Evolutionary conservation across 1,284 basidiomycete genomes (phyloP).

Genomic region (Fomitopsis betulina): DNA sequence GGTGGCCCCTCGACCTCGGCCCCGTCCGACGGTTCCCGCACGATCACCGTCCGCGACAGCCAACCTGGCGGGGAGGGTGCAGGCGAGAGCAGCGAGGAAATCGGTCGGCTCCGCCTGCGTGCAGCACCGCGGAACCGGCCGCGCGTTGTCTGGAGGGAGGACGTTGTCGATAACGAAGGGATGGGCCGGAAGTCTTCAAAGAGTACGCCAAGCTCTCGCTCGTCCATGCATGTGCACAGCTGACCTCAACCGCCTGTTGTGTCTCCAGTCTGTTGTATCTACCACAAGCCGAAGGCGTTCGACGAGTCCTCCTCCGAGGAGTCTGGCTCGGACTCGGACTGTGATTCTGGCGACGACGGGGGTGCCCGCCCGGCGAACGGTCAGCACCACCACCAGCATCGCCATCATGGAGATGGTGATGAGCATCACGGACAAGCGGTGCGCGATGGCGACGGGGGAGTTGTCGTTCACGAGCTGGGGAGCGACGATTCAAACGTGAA

Average conservation of each 20-base stretch:
- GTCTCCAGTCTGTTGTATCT: constrained; percentile 79
- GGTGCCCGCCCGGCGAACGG: constrained; percentile 23
- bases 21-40: constrained; percentile 53
- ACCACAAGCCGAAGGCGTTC: constrained; percentile 73
- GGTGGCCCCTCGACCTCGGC: constrained; percentile 23
- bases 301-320: constrained; percentile 79
- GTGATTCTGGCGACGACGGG: constrained; percentile 36
- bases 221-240: neutral
- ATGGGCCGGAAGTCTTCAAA: constrained; percentile 80
- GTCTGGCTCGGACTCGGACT: constrained; percentile 39
- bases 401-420: constrained; percentile 12
- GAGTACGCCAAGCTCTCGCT: constrained; percentile 45
- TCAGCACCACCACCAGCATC: constrained; percentile 23
- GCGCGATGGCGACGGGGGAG: constrained; percentile 18
- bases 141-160: constrained; percentile 73
- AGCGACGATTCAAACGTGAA: constrained; percentile 38
- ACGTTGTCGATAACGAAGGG: constrained; percentile 81
- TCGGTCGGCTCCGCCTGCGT: constrained; percentile 52
- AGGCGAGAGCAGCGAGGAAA: constrained; percentile 13
- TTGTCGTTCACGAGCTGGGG: constrained; percentile 30
- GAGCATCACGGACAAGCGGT: constrained; percentile 18
- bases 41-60: constrained; percentile 43
- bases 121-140: constrained; percentile 40
- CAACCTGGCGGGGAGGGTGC: constrained; percentile 32
- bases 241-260: neutral